A percentile compares a stretch with the other conserved stretches of the same genome.
These are phyloP conservation scores for Aeminium ludgeri DNA, from an alignment of 495 filamentous ascomycete genomes.

Conservation along the genomic window DNA sequence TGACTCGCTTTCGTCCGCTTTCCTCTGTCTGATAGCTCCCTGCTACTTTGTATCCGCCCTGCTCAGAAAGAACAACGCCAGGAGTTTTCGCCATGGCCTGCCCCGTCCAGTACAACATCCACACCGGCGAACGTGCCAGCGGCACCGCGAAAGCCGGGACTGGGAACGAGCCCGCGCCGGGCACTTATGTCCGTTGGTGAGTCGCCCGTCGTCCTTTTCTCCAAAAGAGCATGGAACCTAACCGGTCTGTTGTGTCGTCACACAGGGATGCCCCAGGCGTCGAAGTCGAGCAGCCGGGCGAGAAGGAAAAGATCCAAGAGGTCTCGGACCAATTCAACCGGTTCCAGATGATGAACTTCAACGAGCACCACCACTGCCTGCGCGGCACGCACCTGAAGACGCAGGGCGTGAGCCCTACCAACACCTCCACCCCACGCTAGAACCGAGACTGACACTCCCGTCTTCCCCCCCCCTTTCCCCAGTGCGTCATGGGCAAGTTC, in stretches of 20 bases:
- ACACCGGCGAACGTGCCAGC: slow-evolving; percentile 24
- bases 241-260: not conserved
- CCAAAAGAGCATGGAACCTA: not conserved
- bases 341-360: slow-evolving; percentile 33
- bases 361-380: slow-evolving; percentile 29
- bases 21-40: too few species aligned
- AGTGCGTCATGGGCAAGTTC: slow-evolving; percentile 29
- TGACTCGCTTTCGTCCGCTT: too few species aligned
- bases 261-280: slow-evolving; percentile 28
- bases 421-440: not conserved
- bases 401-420: slow-evolving; percentile 22
- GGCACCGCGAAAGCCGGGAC: slow-evolving; percentile 27
- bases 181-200: slow-evolving; percentile 1
- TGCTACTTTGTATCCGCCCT: too few species aligned
- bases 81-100: not conserved
- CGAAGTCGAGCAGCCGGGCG: slow-evolving; percentile 27
- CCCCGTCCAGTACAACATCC: slow-evolving; percentile 1
- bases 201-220: not conserved
- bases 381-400: slow-evolving; percentile 30
- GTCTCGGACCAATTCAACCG: slow-evolving; percentile 32
- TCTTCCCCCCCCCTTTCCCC: not conserved
- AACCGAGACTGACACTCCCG: not conserved
- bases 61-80: too few species aligned
- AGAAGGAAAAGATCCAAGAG: slow-evolving; percentile 31
- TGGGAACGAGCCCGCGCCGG: not conserved